Percentiles rank a stretch among this genome's conserved stretches.
These are phyloP conservation scores for Amphirosellinia nigrospora DNA, from an alignment of 495 filamentous ascomycete genomes.

Conservation along the genomic window DNA sequence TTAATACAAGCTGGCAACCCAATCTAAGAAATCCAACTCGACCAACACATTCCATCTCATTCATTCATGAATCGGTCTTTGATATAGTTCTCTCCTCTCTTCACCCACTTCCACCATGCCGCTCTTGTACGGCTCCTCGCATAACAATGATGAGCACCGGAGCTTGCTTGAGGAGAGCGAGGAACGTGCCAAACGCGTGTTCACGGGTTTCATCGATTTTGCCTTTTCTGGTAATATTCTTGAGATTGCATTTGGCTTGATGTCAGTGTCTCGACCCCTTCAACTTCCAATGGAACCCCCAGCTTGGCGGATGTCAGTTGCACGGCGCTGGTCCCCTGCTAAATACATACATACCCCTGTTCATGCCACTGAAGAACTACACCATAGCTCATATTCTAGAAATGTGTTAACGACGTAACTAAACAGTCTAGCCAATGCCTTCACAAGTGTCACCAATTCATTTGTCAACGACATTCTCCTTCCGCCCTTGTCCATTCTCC, in stretches of 20 bases:
- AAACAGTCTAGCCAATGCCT: constrained; percentile 69
- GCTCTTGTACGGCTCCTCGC: constrained; percentile 28
- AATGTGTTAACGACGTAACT: background rate
- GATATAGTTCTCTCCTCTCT: background rate
- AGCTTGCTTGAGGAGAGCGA: constrained; percentile 44
- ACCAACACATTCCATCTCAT: background rate
- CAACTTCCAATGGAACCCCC: background rate
- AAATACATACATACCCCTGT: background rate
- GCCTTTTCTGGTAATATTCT: constrained; percentile 77
- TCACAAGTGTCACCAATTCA: constrained; percentile 73
- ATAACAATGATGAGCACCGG: constrained; percentile 35
- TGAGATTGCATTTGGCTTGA: constrained; percentile 76
- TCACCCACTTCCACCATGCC: constrained; percentile 7
- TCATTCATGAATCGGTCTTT: background rate
- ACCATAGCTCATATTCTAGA: background rate
- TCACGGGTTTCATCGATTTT: constrained; percentile 71
- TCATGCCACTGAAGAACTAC: background rate
- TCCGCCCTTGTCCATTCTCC: constrained; percentile 70
- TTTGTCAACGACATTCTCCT: constrained; percentile 75
- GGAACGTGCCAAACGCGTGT: constrained; percentile 50
- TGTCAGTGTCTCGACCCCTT: constrained; percentile 52
- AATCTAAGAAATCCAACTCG: background rate
- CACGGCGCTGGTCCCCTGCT: background rate
- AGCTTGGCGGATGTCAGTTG: background rate
- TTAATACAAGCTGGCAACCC: constrained; percentile 4